These are phyloP conservation scores for Ordospora colligata DNA, from an alignment of 371 early-diverging fungal species.

Conservation along the genomic window DNA sequence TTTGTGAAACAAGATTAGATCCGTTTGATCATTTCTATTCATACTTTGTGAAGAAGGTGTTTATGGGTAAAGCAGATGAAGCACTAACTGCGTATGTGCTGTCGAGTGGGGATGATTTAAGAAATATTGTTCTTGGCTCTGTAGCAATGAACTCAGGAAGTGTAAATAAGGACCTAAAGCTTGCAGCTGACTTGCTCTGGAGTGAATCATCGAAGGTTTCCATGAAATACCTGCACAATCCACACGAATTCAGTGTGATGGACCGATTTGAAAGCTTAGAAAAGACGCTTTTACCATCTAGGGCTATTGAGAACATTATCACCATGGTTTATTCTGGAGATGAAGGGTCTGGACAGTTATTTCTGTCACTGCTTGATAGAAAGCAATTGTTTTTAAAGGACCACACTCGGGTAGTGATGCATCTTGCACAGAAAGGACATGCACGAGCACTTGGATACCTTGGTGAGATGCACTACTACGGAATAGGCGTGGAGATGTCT, in stretches of 20 bases:
- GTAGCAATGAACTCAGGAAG: background rate
- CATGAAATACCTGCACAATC: background rate
- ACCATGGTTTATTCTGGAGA: constrained; percentile 33
- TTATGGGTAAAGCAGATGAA: background rate
- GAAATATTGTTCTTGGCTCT: background rate
- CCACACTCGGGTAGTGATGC: constrained; percentile 36
- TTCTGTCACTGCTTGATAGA: constrained; percentile 45
- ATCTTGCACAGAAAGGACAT: constrained; percentile 33
- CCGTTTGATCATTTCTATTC: background rate
- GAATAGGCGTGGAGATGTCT: constrained; percentile 46
- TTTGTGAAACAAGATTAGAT: background rate
- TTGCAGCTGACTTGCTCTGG: constrained; percentile 2
- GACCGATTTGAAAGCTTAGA: background rate
- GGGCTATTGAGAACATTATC: constrained; percentile 7
- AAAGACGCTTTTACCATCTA: background rate
- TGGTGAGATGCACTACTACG: constrained; percentile 59
- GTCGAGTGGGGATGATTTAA: background rate
- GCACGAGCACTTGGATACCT: constrained; percentile 49
- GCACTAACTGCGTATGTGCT: background rate
- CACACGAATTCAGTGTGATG: background rate
- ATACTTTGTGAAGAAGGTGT: constrained; percentile 13
- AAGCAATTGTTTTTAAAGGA: constrained; percentile 34
- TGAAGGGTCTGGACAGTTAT: constrained; percentile 21
- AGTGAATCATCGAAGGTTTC: background rate
- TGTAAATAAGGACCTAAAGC: background rate